Conservation (phyloP, 192 early-diverging fungal genomes). For the Entomortierella lignicola region DNA sequence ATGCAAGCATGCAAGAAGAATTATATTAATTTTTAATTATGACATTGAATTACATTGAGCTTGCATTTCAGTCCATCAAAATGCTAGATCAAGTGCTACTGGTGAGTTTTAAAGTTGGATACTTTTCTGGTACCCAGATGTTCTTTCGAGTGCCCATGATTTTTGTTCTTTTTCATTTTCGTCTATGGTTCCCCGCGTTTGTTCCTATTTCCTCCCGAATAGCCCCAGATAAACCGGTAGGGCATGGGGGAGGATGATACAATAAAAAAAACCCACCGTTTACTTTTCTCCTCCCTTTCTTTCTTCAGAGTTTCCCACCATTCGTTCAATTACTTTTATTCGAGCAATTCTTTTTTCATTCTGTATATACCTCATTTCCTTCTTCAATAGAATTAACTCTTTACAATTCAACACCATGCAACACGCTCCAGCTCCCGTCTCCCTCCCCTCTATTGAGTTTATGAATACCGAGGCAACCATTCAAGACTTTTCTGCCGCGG, state of each 20-base stretch:
- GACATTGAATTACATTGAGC: too few relatives aligned
- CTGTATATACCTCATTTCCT: not conserved
- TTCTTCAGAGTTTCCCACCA: conserved; percentile 1
- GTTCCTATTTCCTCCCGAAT: conserved; percentile 11
- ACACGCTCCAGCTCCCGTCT: conserved; percentile 39
- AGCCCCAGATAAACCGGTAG: conserved; percentile 8
- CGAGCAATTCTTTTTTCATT: not conserved
- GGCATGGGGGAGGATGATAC: not conserved
- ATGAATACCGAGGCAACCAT: conserved; percentile 66
- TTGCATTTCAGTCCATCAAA: too few relatives aligned
- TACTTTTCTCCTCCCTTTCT: not conserved
- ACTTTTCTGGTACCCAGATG: too few relatives aligned
- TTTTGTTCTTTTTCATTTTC: not conserved
- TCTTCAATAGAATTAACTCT: not conserved
- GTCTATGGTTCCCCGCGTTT: conserved; percentile 26
- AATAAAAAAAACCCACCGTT: not conserved
- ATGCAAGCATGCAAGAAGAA: too few relatives aligned
- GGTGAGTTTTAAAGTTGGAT: not conserved
- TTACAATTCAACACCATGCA: not conserved
- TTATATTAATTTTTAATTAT: too few relatives aligned
- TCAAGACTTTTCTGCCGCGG: conserved; percentile 64
- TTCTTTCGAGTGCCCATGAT: not conserved
- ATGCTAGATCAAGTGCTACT: too few relatives aligned
- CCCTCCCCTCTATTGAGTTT: conserved; percentile 73
- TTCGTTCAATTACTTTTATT: not conserved